Conservation (phyloP, 768 basidiomycete species). For the Xanthoconium stramineum region DNA sequence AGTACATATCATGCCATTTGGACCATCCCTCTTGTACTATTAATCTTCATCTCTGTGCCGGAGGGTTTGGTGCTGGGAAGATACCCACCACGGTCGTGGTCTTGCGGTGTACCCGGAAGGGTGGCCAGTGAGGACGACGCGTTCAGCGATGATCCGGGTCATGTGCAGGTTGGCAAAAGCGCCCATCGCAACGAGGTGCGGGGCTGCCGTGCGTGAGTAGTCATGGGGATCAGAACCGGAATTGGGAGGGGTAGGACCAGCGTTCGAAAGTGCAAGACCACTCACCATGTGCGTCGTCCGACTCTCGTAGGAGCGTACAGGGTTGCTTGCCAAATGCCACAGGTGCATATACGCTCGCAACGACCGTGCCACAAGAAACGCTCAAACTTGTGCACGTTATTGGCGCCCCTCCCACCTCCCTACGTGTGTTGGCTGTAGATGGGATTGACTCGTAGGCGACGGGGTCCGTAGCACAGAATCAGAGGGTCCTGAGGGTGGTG, state of each 20-base stretch:
- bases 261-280: too few species aligned
- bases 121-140: slow-evolving; percentile 93
- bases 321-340: slow-evolving; percentile 81
- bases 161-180: slow-evolving; percentile 87
- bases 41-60: too few species aligned
- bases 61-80: too few species aligned
- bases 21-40: too few species aligned
- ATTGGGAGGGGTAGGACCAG: neutral
- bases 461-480: slow-evolving; percentile 84
- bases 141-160: slow-evolving; percentile 86
- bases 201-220: slow-evolving; percentile 41
- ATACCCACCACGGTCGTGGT: slow-evolving; percentile 71
- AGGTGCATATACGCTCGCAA: slow-evolving; percentile 89
- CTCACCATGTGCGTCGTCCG: slow-evolving; percentile 55
- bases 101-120: slow-evolving; percentile 96
- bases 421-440: slow-evolving; percentile 89
- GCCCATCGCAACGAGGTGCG: slow-evolving; percentile 86
- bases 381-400: slow-evolving; percentile 98
- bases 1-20: too few species aligned
- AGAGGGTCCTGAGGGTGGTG: slow-evolving; percentile 67
- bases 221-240: too few species aligned
- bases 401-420: slow-evolving; percentile 86
- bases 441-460: slow-evolving; percentile 80
- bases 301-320: slow-evolving; percentile 74
- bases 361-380: slow-evolving; percentile 81